Evolutionary conservation across 768 basidiomycete genomes (phyloP).

Genomic region (Cyclocybe cylindracea): DNA sequence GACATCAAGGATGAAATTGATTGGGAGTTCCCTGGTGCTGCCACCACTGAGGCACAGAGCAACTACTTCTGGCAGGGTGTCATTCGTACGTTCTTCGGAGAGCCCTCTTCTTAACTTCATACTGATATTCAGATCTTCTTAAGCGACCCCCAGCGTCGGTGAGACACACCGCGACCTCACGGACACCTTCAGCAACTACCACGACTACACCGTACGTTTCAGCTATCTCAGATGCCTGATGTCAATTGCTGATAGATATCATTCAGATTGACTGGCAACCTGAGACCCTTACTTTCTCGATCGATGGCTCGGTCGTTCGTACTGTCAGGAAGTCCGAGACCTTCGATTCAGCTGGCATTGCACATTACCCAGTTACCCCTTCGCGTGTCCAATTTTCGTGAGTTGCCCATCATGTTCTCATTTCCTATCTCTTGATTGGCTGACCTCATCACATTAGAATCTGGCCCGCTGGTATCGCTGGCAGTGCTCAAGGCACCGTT

Average conservation of each 20-base stretch:
- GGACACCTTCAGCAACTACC: conserved; percentile 72
- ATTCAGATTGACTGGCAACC: conserved; percentile 80
- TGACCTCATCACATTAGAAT: conserved; percentile 37
- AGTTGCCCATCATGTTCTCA: conserved; percentile 11
- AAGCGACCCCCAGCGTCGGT: conserved; percentile 48
- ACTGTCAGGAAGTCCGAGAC: conserved; percentile 64
- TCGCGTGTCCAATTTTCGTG: conserved; percentile 81
- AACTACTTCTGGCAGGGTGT: conserved; percentile 81
- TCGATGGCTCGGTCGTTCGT: conserved; percentile 74
- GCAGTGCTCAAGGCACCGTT: conserved; percentile 66
- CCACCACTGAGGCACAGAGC: conserved; percentile 67
- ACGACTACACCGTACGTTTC: conserved; percentile 68
- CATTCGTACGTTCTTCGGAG: conserved; percentile 49
- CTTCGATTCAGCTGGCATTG: conserved; percentile 54
- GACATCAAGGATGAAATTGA: conserved; percentile 86
- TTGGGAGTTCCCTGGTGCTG: conserved; percentile 78
- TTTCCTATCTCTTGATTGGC: conserved; percentile 9
- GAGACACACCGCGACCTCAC: conserved; percentile 44
- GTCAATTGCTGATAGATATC: neutral
- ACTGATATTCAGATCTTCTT: conserved; percentile 14
- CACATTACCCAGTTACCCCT: conserved; percentile 75
- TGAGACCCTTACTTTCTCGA: conserved; percentile 59
- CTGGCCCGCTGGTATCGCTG: conserved; percentile 80
- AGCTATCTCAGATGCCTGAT: neutral
- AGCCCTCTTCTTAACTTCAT: neutral